Base-by-base conservation (phyloP, 495 filamentous ascomycete species). In the Xylaria sp. region DNA sequence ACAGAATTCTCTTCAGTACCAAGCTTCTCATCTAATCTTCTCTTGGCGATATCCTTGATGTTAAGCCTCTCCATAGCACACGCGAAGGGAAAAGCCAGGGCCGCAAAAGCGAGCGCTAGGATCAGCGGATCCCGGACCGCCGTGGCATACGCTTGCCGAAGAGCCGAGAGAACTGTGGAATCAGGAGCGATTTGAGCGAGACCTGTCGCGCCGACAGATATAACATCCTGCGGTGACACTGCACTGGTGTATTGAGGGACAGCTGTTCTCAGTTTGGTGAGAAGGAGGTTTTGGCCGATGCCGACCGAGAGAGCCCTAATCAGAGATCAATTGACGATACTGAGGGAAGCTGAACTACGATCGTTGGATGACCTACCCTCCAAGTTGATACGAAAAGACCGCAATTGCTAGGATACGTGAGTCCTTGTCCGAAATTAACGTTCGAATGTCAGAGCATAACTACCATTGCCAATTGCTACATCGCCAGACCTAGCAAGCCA, bases 241-340 rank as follows among this genome's bases (percentile, higher is more conserved):
- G 43, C 35, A 2, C 11, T 31, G 1, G 67, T 69, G 24, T 69
- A 33, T n/a, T 61, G 1, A 1, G 67, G 67, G 8, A 69, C 53
- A 0, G 67, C 19, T 2, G 2, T 14, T 0, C 5, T n/a, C 6
- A 92, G 80, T 0, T 83, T 80, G 73, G 91, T 89, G 55, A 86
- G 84, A 81, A 93, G 90, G 12, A 92, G 81, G 6, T 84, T 85
- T 76, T 93, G 87, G 1, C 82, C 89, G 14, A 92, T 83, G 0
- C 88, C 85, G 65, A 91, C 82, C 71, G 91, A 91, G 55, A 93
- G 77, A 24, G 91, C 86, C 62, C 89, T 90, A 33, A 89, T 90
- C 11, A 93, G 78, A 14, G 9, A 14, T 46, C 5, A 2, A 12
- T 3, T 7, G 82, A 80, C 76, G 92, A 90, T 62, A 83, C 72